Base-by-base conservation (phyloP, 2,329 filamentous ascomycete genomes). In the Sporothrix mexicana region DNA sequence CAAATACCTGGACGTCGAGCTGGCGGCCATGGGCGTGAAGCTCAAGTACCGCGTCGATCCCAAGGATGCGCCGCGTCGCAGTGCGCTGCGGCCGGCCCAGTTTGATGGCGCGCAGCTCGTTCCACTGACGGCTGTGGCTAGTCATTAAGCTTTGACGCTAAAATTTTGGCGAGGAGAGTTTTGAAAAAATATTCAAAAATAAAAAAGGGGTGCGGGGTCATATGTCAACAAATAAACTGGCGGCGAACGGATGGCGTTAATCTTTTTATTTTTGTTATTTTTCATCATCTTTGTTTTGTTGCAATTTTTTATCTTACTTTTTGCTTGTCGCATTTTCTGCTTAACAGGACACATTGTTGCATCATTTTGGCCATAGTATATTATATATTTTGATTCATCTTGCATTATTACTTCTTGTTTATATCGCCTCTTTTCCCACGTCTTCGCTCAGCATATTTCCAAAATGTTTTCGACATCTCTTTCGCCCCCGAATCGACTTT, bases 11-110 rank as follows among this genome's bases (percentile, higher is more conserved):
- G 96, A 99, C 83, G 95, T 97, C 23, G 96, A 99, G 83, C 84
- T 99, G 78, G 93, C 95, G 49, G 94, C 94, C 72, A 99, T 99
- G 96, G 96, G 96, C 70, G 91, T 99, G 71, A 92, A 94, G 83
- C 89, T 99, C 83, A 97, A 94, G 86, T 98, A 97, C 78, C 84
- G 84, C 72, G 82, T 90, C 57, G 85, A 86, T 76, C 84, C 83
- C 80, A 91, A 92, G 81, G 92, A 98, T 77, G 87, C 85, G 77
- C 84, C 87, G 72, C 84, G 87, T 68, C 88, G 86, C 79, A 85
- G 87, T 1, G 82, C 83, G 2, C 79, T 88, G 80, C 80, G 81
- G 76, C 84, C 79, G 49, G 79, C 77, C 55, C 77, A 17, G 15
- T 76, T 71, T 72, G 73, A 74, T 62, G 74, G 74, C 66, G 51